These are phyloP conservation scores for Eucalyptus sp. DNA, from an alignment of 345 rosid genomes.

Conservation along the genomic window DNA sequence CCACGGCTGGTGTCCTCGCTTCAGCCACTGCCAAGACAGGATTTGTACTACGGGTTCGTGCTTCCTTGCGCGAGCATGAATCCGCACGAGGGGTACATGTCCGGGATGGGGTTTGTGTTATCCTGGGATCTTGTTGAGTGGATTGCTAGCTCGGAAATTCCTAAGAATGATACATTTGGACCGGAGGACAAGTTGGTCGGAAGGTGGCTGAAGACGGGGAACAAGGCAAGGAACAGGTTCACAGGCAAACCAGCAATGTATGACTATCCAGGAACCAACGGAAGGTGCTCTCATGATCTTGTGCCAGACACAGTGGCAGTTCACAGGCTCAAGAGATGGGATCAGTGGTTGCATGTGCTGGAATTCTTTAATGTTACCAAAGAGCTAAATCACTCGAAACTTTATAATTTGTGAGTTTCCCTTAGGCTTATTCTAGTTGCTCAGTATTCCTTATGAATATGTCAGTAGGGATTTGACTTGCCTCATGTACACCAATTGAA, in stretches of 20 bases:
- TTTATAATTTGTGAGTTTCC: neutral
- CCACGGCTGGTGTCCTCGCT: constrained; percentile 7
- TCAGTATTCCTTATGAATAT: neutral
- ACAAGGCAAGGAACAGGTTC: constrained; percentile 17
- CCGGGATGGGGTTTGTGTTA: constrained; percentile 22
- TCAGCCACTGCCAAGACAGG: constrained; percentile 3
- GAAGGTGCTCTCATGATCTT: constrained; percentile 26
- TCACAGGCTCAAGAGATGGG: constrained; percentile 28
- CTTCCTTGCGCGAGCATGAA: constrained; percentile 24
- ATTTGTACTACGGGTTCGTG: constrained; percentile 29
- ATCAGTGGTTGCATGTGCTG: constrained; percentile 20
- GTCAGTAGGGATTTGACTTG: neutral
- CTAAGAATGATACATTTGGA: constrained; percentile 7
- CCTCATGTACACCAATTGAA: neutral
- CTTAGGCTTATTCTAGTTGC: neutral
- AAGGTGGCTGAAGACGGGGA: constrained; percentile 23
- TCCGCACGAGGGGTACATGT: constrained; percentile 31
- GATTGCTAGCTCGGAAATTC: constrained; percentile 14
- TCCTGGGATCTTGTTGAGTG: constrained; percentile 37
- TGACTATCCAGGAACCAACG: constrained; percentile 28
- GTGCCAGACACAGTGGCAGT: constrained; percentile 16
- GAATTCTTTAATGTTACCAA: constrained; percentile 24
- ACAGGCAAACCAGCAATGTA: constrained; percentile 26
- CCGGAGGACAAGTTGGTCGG: constrained; percentile 35
- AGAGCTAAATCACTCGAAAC: constrained; percentile 2